These are phyloP conservation scores for Anthoceros angustus DNA, from an alignment of 225 moss, liverwort and hornwort genomes.

Conservation along the genomic window DNA sequence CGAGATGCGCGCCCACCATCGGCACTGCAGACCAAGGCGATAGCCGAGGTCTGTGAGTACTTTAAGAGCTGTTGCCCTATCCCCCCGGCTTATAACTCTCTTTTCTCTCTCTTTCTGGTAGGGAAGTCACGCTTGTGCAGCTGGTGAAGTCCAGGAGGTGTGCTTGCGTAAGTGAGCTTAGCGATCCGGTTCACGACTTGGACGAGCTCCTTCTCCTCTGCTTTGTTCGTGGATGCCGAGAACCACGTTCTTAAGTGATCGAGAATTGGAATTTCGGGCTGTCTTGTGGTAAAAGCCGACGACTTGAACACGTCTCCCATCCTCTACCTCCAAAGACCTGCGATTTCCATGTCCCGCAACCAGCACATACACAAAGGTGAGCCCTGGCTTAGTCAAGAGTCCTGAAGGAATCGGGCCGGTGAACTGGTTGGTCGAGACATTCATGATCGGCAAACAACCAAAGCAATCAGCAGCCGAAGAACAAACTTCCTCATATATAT, in stretches of 20 bases:
- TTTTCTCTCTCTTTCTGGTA: too few relatives aligned
- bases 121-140: constrained; percentile 23
- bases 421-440: constrained; percentile 25
- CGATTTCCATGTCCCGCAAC: neutral
- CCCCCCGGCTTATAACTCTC: too few relatives aligned
- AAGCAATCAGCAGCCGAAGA: too few relatives aligned
- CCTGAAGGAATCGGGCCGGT: neutral
- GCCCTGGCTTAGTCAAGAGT: neutral
- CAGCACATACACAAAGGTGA: neutral
- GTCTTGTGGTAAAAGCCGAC: constrained; percentile 39
- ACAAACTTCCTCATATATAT: neutral
- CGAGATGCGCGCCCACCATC: too few relatives aligned
- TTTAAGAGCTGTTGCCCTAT: too few relatives aligned
- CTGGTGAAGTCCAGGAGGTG: constrained; percentile 64
- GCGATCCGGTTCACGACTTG: constrained; percentile 26
- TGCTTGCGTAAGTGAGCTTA: constrained; percentile 16
- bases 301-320: constrained; percentile 56
- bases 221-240: constrained; percentile 56
- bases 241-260: constrained; percentile 40
- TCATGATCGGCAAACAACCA: neutral
- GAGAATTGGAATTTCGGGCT: constrained; percentile 38
- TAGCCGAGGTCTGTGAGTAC: too few relatives aligned
- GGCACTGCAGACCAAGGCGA: too few relatives aligned
- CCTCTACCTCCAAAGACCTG: constrained; percentile 69
- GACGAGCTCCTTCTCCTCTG: constrained; percentile 61